phyloP scores from a whole-genome alignment of 805 yeast species.

The Kodamaea jinghongensis region DNA sequence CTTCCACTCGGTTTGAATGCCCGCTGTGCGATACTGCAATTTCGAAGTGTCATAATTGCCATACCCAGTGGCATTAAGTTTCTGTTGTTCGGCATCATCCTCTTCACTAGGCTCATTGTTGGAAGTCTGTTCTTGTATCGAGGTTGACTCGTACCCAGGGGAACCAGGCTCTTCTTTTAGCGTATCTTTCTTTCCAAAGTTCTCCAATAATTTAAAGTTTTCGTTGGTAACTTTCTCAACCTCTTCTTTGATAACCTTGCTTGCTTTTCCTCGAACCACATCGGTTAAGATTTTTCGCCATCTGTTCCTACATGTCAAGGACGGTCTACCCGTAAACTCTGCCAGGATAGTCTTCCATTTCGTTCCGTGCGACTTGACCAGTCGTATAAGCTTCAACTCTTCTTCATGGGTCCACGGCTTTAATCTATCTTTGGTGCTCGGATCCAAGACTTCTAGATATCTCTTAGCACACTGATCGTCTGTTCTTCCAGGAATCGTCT shows the following conservation, averaged over 20 bases:
- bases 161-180: neutral
- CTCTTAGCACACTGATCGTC: constrained; percentile 95
- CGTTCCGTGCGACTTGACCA: constrained; percentile 73
- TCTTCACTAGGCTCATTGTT: too few species aligned
- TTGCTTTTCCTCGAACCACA: constrained; percentile 66
- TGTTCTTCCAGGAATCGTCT: constrained; percentile 76
- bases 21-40: constrained; percentile 8
- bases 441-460: constrained; percentile 84
- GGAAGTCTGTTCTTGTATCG: too few species aligned
- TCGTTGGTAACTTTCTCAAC: constrained; percentile 50
- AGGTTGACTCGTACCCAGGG: neutral
- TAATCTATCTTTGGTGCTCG: constrained; percentile 70
- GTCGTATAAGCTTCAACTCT: constrained; percentile 64
- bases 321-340: constrained; percentile 75
- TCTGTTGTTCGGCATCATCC: too few species aligned
- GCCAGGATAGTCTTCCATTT: constrained; percentile 82
- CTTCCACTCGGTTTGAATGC: constrained; percentile 56
- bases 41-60: neutral
- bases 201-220: constrained; percentile 7
- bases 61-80: neutral
- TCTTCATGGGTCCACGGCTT: constrained; percentile 79
- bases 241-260: constrained; percentile 51
- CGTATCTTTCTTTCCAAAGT: constrained; percentile 1
- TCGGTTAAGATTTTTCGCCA: constrained; percentile 86
- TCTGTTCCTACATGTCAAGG: constrained; percentile 85